These are phyloP conservation scores for Benincasa hispida DNA, from an alignment of 306 rosid species.

Conservation along the genomic window DNA sequence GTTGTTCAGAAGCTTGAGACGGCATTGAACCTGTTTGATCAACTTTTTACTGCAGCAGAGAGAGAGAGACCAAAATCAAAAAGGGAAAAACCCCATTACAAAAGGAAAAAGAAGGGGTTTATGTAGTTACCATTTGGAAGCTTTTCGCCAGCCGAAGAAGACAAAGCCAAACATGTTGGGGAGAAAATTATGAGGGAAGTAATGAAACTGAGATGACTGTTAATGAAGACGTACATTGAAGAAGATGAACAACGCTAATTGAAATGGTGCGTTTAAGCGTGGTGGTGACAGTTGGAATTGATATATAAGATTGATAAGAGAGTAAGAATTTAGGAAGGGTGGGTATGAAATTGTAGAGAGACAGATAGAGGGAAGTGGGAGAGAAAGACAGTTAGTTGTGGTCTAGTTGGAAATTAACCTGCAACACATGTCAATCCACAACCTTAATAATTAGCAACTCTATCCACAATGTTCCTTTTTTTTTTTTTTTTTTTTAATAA, in stretches of 20 bases:
- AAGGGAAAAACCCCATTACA: neutral
- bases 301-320: too few species aligned
- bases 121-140: conserved; percentile 63
- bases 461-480: too few species aligned
- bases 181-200: neutral
- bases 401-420: conserved; percentile 22
- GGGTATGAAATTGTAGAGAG: conserved; percentile 24
- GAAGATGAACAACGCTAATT: too few species aligned
- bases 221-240: too few species aligned
- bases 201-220: neutral
- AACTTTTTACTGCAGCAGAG: conserved; percentile 33
- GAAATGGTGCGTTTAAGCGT: too few species aligned
- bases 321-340: conserved; percentile 29
- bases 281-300: conserved; percentile 19
- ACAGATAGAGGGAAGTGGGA: conserved; percentile 14
- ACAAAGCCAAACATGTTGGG: conserved; percentile 43
- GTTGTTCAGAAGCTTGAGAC: conserved; percentile 48
- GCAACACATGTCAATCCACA: conserved; percentile 27
- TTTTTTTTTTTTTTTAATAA: too few species aligned
- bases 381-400: conserved; percentile 19
- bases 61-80: neutral
- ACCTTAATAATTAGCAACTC: neutral
- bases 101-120: neutral
- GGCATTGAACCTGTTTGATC: conserved; percentile 38
- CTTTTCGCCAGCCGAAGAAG: conserved; percentile 78